Conservation (phyloP, 331 rosid species). For the Acacia pycnantha region DNA sequence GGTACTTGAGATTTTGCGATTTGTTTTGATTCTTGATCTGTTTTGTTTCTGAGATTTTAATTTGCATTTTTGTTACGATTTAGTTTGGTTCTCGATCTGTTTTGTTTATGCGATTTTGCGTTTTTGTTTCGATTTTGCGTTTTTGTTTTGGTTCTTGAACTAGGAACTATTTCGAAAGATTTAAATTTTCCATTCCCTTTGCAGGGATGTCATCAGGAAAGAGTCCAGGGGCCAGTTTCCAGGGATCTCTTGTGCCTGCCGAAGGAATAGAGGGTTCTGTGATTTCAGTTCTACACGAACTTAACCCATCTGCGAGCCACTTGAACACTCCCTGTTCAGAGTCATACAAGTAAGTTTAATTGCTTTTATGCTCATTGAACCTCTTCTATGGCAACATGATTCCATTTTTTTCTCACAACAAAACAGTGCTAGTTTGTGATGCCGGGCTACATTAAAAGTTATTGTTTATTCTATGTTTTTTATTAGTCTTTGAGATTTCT, state of each 20-base stretch:
- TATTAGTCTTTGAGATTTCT: background rate
- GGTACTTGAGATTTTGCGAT: too few relatives aligned
- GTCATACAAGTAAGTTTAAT: conserved; percentile 57
- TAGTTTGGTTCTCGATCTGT: too few relatives aligned
- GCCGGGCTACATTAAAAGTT: background rate
- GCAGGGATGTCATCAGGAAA: conserved; percentile 65
- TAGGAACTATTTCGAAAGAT: too few relatives aligned
- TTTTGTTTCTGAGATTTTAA: too few relatives aligned
- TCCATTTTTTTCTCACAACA: too few relatives aligned
- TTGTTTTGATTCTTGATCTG: too few relatives aligned
- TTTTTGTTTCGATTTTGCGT: too few relatives aligned
- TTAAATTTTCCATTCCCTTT: conserved; percentile 32
- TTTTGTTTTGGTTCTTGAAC: too few relatives aligned
- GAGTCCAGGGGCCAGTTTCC: conserved; percentile 42
- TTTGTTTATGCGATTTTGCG: too few relatives aligned
- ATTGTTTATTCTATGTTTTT: background rate
- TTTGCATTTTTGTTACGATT: too few relatives aligned
- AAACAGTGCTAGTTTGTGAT: too few relatives aligned
- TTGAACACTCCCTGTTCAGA: conserved; percentile 47
- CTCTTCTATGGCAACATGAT: too few relatives aligned
- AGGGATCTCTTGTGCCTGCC: conserved; percentile 55
- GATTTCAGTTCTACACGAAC: conserved; percentile 50
- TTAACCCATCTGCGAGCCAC: conserved; percentile 49
- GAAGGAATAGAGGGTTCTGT: conserved; percentile 42
- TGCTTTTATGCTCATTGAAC: conserved; percentile 14